These are phyloP conservation scores for Suhomyces xylopsoci DNA, from an alignment of 805 yeast genomes.

Conservation along the genomic window DNA sequence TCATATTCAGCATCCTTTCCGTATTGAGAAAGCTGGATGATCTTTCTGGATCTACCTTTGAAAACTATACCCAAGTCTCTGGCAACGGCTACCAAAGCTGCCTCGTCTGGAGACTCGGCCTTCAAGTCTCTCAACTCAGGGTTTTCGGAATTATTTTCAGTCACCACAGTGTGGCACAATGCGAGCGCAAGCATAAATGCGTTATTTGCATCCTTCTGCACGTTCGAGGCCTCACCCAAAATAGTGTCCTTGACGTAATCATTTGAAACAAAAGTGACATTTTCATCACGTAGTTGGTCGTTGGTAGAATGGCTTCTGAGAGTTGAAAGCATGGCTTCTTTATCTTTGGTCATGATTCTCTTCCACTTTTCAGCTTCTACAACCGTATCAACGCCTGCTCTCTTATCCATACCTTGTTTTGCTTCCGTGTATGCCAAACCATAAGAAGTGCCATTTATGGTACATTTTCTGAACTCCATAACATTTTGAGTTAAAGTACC, in stretches of 20 bases:
- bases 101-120: slow-evolving; percentile 84
- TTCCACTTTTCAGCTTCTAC: slow-evolving; percentile 53
- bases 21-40: slow-evolving; percentile 41
- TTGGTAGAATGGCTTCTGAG: slow-evolving; percentile 12
- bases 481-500: slow-evolving; percentile 82
- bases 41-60: slow-evolving; percentile 50
- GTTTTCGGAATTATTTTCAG: slow-evolving; percentile 47
- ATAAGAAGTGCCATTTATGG: slow-evolving; percentile 68
- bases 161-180: slow-evolving; percentile 71
- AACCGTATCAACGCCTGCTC: slow-evolving; percentile 75
- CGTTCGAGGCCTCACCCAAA: slow-evolving; percentile 14
- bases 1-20: slow-evolving; percentile 47
- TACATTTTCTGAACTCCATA: slow-evolving; percentile 82
- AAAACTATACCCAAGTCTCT: slow-evolving; percentile 69
- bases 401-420: slow-evolving; percentile 68
- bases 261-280: slow-evolving; percentile 61
- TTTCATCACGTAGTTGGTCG: slow-evolving; percentile 45
- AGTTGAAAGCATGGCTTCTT: slow-evolving; percentile 51
- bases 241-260: slow-evolving; percentile 55
- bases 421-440: slow-evolving; percentile 86
- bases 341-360: slow-evolving; percentile 55
- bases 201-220: slow-evolving; percentile 49
- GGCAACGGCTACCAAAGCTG: slow-evolving; percentile 75
- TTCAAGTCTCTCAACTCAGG: slow-evolving; percentile 49
- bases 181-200: slow-evolving; percentile 65